phyloP scores from a whole-genome alignment of 768 basidiomycete species.

The Chalciporus chontae region DNA sequence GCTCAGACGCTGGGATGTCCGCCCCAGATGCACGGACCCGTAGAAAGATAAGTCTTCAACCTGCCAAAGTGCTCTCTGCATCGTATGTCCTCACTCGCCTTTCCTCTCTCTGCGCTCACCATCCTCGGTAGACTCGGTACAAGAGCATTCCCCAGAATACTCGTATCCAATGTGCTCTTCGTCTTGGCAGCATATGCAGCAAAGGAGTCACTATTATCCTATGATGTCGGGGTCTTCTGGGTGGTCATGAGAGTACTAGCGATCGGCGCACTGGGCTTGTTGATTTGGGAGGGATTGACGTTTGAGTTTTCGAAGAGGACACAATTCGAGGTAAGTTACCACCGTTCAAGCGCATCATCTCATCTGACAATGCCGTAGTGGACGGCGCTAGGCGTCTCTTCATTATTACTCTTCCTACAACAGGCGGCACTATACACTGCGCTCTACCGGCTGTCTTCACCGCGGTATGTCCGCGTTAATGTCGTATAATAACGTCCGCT shows the following conservation, averaged over 20 bases:
- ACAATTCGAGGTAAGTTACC: conserved; percentile 54
- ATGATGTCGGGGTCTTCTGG: conserved; percentile 74
- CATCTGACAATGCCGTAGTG: conserved; percentile 43
- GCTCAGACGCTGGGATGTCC: conserved; percentile 40
- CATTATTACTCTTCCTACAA: conserved; percentile 64
- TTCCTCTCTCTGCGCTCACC: conserved; percentile 4
- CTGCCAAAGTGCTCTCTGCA: conserved; percentile 48
- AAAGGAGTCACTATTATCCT: conserved; percentile 64
- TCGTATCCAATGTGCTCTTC: conserved; percentile 61
- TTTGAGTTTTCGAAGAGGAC: conserved; percentile 52
- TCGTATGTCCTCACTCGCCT: conserved; percentile 41
- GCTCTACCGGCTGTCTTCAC: conserved; percentile 61
- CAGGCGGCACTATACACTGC: conserved; percentile 66
- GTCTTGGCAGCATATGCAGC: conserved; percentile 59
- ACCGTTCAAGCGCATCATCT: conserved; percentile 3
- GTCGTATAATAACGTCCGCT: not conserved
- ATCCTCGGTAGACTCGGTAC: conserved; percentile 45
- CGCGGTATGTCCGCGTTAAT: conserved; percentile 47
- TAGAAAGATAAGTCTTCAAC: conserved; percentile 59
- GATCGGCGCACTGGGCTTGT: conserved; percentile 61
- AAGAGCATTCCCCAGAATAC: conserved; percentile 50
- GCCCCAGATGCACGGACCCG: conserved; percentile 65
- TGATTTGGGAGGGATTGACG: conserved; percentile 57
- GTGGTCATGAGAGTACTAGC: conserved; percentile 69
- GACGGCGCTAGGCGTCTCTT: conserved; percentile 66